A percentile compares a stretch with the other conserved stretches of the same genome.
phyloP scores from a whole-genome alignment of 495 filamentous ascomycete species.

The Aspergillus baeticus region DNA sequence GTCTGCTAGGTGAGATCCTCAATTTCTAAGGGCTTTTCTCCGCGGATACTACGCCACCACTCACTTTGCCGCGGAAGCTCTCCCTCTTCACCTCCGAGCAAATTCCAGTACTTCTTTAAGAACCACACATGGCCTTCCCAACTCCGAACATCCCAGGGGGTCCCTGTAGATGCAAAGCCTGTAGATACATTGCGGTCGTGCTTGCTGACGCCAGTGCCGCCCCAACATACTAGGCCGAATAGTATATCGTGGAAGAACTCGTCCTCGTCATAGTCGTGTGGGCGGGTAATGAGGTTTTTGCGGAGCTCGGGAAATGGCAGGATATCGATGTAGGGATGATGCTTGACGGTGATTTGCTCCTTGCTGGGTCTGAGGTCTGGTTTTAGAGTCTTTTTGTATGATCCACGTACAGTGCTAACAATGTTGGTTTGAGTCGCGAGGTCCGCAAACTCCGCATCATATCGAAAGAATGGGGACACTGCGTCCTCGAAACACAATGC shows the following conservation, averaged over 20 bases:
- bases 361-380: conserved; percentile 25
- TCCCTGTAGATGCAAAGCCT: conserved; percentile 24
- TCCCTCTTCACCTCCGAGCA: conserved; percentile 24
- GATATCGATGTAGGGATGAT: conserved; percentile 29
- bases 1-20: background rate
- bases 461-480: conserved; percentile 24
- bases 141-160: conserved; percentile 29
- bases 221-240: conserved; percentile 27
- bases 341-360: conserved; percentile 27
- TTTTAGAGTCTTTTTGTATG: conserved; percentile 23
- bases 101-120: conserved; percentile 32
- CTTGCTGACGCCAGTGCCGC: conserved; percentile 21
- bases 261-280: conserved; percentile 23
- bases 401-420: conserved; percentile 12
- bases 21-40: conserved; percentile 9
- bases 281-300: conserved; percentile 23
- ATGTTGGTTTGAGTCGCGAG: conserved; percentile 7
- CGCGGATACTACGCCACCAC: conserved; percentile 28
- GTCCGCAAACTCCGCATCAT: conserved; percentile 4
- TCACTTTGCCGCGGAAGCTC: conserved; percentile 32
- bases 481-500: conserved; percentile 23
- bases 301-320: conserved; percentile 27
- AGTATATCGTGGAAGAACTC: conserved; percentile 24
- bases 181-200: conserved; percentile 21
- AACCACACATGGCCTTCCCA: conserved; percentile 31